Conservation (phyloP, 352 stramenopile genomes). For the Phytophthora melonis region DNA sequence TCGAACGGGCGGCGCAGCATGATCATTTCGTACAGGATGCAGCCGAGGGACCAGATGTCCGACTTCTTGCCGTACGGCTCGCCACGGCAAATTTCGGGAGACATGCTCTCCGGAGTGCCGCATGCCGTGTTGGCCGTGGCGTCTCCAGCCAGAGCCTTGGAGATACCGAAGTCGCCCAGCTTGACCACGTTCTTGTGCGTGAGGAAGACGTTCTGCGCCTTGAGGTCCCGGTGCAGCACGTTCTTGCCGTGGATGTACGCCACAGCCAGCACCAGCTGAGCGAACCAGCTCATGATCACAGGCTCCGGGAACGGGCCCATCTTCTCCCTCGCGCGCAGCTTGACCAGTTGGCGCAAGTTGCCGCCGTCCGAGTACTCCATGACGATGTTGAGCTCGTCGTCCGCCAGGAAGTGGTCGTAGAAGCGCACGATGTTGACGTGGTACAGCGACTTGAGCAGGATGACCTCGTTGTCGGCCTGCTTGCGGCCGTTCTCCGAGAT, state of each 20-base stretch:
- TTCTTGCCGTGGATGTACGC: slow-evolving; percentile 92
- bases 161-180: slow-evolving; percentile 90
- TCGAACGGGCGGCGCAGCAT: slow-evolving; percentile 90
- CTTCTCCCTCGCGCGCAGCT: slow-evolving; percentile 79
- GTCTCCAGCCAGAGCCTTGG: slow-evolving; percentile 83
- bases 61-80: slow-evolving; percentile 92
- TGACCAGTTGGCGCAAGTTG: slow-evolving; percentile 86
- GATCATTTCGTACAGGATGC: slow-evolving; percentile 92
- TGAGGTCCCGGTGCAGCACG: slow-evolving; percentile 88
- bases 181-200: slow-evolving; percentile 91
- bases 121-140: slow-evolving; percentile 86
- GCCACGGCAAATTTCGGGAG: slow-evolving; percentile 88
- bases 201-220: slow-evolving; percentile 91
- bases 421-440: slow-evolving; percentile 92
- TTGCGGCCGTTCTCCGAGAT: slow-evolving; percentile 89
- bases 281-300: slow-evolving; percentile 91
- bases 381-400: slow-evolving; percentile 91
- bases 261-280: slow-evolving; percentile 84
- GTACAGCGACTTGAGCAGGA: slow-evolving; percentile 90
- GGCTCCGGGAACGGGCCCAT: slow-evolving; percentile 86
- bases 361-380: slow-evolving; percentile 91
- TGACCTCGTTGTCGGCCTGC: slow-evolving; percentile 90
- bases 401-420: slow-evolving; percentile 89
- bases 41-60: slow-evolving; percentile 92
- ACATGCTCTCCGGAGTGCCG: slow-evolving; percentile 91